phyloP scores from a whole-genome alignment of 2,329 filamentous ascomycete species.

The Ophiostoma ips region DNA sequence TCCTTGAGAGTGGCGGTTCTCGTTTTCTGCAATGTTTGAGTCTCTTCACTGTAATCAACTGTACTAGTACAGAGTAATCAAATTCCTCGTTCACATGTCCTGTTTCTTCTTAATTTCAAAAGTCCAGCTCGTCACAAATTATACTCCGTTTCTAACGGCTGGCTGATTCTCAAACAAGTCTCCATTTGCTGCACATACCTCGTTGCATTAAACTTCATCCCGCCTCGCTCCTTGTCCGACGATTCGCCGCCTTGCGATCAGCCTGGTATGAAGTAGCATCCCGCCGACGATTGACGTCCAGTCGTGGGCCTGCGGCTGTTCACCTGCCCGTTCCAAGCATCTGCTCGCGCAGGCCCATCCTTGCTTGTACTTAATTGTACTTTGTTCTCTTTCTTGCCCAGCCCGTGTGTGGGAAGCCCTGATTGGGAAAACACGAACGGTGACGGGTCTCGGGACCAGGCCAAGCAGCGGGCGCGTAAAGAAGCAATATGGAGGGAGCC shows the following conservation, averaged over 20 bases:
- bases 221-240: not conserved
- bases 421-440: not conserved
- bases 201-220: not conserved
- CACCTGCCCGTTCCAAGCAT: too few relatives aligned
- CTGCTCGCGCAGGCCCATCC: not conserved
- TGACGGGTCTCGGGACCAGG: not conserved
- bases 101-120: too few relatives aligned
- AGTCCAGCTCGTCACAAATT: too few relatives aligned
- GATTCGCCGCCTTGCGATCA: not conserved
- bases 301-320: not conserved
- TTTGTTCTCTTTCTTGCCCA: not conserved
- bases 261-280: not conserved
- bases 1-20: too few relatives aligned
- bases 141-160: too few relatives aligned
- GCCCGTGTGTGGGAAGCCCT: not conserved
- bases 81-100: too few relatives aligned
- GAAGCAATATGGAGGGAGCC: not conserved
- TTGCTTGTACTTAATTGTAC: not conserved
- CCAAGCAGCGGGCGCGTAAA: not conserved
- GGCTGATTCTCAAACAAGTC: too few relatives aligned
- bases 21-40: too few relatives aligned
- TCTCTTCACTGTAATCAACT: too few relatives aligned
- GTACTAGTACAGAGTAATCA: too few relatives aligned
- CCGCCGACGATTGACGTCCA: not conserved
- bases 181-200: too few relatives aligned